A percentile compares a stretch with the other conserved stretches of the same genome.
These are phyloP conservation scores for Ophiostoma perfectum DNA, from an alignment of 2,329 filamentous ascomycete species.

Conservation along the genomic window DNA sequence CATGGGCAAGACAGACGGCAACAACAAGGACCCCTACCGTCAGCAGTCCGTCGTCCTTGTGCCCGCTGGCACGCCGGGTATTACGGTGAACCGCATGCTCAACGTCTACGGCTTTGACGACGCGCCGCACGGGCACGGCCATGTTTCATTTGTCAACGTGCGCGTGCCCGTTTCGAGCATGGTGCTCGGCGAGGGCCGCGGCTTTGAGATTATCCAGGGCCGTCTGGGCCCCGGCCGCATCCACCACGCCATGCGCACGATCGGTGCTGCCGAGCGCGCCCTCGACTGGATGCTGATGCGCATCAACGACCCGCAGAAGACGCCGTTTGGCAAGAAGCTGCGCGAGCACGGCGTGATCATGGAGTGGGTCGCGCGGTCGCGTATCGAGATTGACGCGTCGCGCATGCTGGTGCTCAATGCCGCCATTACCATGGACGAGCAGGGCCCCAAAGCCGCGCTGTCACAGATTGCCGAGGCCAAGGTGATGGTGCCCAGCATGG, in stretches of 20 bases:
- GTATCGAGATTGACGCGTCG: conserved; percentile 89
- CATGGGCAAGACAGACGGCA: conserved; percentile 85
- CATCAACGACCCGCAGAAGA: conserved; percentile 87
- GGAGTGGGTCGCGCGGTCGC: conserved; percentile 86
- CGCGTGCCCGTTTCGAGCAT: conserved; percentile 79
- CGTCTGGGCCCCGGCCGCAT: conserved; percentile 93
- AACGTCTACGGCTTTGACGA: conserved; percentile 95
- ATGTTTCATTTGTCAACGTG: conserved; percentile 84
- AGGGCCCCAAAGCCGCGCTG: conserved; percentile 80
- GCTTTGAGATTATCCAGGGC: conserved; percentile 98
- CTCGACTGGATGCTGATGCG: conserved; percentile 93
- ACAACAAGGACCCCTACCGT: conserved; percentile 70
- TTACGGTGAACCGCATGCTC: conserved; percentile 92
- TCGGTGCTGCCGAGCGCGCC: conserved; percentile 84
- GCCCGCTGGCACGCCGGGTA: conserved; percentile 70
- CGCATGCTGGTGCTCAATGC: conserved; percentile 89
- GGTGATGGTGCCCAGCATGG: conserved; percentile 77
- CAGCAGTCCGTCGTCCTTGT: conserved; percentile 94
- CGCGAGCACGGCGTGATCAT: conserved; percentile 89
- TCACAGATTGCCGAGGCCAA: conserved; percentile 95
- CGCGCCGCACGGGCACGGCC: conserved; percentile 95
- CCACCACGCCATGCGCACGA: conserved; percentile 94
- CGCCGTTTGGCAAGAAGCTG: conserved; percentile 82
- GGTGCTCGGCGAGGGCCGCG: conserved; percentile 85
- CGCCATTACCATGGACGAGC: conserved; percentile 87